Percentiles rank a stretch among this genome's conserved stretches.
phyloP scores from a whole-genome alignment of 768 basidiomycete genomes.

The Fistulinella prunicolor region DNA sequence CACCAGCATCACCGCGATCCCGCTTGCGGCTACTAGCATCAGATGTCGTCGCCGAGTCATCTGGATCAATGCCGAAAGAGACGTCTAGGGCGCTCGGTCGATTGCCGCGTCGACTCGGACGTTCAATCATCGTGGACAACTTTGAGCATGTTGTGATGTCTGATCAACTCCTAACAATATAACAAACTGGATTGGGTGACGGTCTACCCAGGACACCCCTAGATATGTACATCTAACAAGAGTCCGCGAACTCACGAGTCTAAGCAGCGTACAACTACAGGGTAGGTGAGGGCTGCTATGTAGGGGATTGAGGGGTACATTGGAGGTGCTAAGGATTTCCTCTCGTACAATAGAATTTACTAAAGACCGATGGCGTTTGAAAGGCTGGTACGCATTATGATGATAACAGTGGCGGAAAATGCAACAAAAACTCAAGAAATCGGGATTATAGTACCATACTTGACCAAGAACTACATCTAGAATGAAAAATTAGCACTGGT shows the following conservation, averaged over 20 bases:
- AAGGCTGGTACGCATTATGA: conserved; percentile 15
- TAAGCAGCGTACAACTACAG: conserved; percentile 14
- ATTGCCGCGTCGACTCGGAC: conserved; percentile 24
- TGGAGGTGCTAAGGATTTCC: conserved; percentile 10
- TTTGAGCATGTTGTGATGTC: too few relatives aligned
- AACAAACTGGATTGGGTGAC: too few relatives aligned
- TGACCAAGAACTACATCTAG: conserved; percentile 9
- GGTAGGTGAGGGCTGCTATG: conserved; percentile 4
- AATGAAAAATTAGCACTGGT: background rate
- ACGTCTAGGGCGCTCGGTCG: conserved; percentile 56
- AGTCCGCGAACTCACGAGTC: conserved; percentile 15
- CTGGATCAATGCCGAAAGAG: conserved; percentile 43
- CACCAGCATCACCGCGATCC: conserved; percentile 11
- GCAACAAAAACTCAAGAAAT: conserved; percentile 3
- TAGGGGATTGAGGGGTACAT: conserved; percentile 13
- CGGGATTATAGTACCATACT: conserved; percentile 16
- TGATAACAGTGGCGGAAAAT: conserved; percentile 1
- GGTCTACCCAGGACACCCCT: background rate
- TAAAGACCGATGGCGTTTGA: conserved; percentile 5
- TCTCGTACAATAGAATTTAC: conserved; percentile 11
- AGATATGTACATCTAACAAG: conserved; percentile 9
- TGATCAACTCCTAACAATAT: too few relatives aligned
- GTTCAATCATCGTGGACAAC: background rate
- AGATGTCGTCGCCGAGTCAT: conserved; percentile 27
- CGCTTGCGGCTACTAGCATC: conserved; percentile 28